Conservation (phyloP, 2,329 filamentous ascomycete species). For the Metarhizium album region DNA sequence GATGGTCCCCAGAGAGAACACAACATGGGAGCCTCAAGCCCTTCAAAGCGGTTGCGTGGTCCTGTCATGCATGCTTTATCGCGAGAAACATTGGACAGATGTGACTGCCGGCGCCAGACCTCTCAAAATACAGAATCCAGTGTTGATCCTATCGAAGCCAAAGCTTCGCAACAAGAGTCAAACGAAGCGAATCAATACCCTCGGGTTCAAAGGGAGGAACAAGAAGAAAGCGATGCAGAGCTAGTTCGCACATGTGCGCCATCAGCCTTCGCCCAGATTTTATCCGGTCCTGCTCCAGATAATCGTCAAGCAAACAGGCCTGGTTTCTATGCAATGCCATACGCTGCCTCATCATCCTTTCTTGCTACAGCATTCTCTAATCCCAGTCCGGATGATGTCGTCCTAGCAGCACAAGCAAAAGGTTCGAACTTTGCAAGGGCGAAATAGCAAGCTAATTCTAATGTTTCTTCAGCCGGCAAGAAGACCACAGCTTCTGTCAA, state of each 20-base stretch:
- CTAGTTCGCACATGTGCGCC: slow-evolving; percentile 22
- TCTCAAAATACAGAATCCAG: background rate
- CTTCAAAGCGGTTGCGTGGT: slow-evolving; percentile 15
- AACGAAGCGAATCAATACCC: background rate
- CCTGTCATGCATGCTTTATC: background rate
- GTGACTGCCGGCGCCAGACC: background rate
- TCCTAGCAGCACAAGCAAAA: slow-evolving; percentile 80
- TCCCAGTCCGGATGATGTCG: slow-evolving; percentile 86
- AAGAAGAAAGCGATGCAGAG: slow-evolving; percentile 1
- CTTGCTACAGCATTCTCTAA: slow-evolving; percentile 59
- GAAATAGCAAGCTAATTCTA: slow-evolving; percentile 41
- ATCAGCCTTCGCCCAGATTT: slow-evolving; percentile 46
- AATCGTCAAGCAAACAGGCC: slow-evolving; percentile 17
- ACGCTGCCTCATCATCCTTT: slow-evolving; percentile 37
- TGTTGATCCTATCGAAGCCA: background rate
- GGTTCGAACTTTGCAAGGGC: slow-evolving; percentile 55
- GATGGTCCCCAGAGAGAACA: slow-evolving; percentile 21
- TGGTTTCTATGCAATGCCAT: slow-evolving; percentile 34
- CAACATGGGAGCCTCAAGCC: slow-evolving; percentile 5
- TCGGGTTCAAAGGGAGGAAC: background rate
- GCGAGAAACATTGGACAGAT: background rate
- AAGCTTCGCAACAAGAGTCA: background rate
- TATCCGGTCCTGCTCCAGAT: slow-evolving; percentile 34
- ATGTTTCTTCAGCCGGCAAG: slow-evolving; percentile 42
- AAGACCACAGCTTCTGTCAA: slow-evolving; percentile 31